Evolutionary conservation across 164 flowering plant species (phyloP).

Genomic region (Chimonanthus salicifolius): DNA sequence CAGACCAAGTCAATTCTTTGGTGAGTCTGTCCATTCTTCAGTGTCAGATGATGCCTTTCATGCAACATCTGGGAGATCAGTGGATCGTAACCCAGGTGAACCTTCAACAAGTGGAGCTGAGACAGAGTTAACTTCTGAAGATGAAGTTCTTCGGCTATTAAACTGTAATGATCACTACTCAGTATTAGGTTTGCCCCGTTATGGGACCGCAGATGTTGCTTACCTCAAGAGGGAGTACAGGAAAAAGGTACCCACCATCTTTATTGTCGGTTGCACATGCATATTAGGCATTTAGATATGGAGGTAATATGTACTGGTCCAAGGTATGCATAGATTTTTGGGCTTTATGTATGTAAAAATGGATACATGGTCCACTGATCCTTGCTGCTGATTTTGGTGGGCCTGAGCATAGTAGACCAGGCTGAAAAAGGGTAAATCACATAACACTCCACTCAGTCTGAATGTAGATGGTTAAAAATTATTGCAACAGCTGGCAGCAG

Average conservation of each 20-base stretch:
- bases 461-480: neutral
- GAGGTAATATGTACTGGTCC: neutral
- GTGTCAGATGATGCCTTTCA: conserved; percentile 26
- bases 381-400: neutral
- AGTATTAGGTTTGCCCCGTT: conserved; percentile 75
- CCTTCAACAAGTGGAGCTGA: conserved; percentile 90
- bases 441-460: neutral
- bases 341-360: neutral
- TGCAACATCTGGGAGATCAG: conserved; percentile 32
- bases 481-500: neutral
- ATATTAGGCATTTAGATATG: neutral
- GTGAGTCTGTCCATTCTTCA: conserved; percentile 37
- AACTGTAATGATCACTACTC: conserved; percentile 86
- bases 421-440: neutral
- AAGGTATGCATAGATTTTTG: neutral
- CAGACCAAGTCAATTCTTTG: conserved; percentile 30
- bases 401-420: neutral
- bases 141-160: conserved; percentile 80
- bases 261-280: neutral
- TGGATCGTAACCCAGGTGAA: conserved; percentile 59
- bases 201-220: conserved; percentile 58
- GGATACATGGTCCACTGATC: neutral
- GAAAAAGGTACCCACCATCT: conserved; percentile 55
- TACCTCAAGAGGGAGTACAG: conserved; percentile 79
- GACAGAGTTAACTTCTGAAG: conserved; percentile 77